Percentiles rank a stretch among this genome's conserved stretches.
These are phyloP conservation scores for Stagonosporopsis tanaceti DNA, from an alignment of 2,329 filamentous ascomycete genomes.

Conservation along the genomic window DNA sequence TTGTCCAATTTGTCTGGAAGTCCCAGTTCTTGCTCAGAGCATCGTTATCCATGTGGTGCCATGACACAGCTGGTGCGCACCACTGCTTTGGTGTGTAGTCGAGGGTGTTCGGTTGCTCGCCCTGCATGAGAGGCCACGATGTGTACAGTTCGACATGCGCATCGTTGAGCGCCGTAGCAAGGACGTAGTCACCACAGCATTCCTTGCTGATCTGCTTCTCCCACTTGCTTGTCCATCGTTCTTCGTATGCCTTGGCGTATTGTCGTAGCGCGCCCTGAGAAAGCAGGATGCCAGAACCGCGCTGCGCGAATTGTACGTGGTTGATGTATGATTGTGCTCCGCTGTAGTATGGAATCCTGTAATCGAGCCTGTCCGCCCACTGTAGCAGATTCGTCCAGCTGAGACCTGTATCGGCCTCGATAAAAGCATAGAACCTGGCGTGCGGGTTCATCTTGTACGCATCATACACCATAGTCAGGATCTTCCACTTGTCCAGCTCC, in stretches of 20 bases:
- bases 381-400: constrained; percentile 51
- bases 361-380: constrained; percentile 51
- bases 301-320: constrained; percentile 51
- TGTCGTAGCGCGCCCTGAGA: constrained; percentile 51
- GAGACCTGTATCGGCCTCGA: constrained; percentile 46
- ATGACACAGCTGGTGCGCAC: constrained; percentile 54
- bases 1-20: constrained; percentile 45
- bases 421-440: constrained; percentile 44
- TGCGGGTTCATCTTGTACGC: constrained; percentile 49
- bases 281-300: constrained; percentile 54
- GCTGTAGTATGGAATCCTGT: constrained; percentile 53
- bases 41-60: constrained; percentile 40
- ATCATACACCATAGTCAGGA: constrained; percentile 63
- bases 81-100: constrained; percentile 52
- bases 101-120: constrained; percentile 51
- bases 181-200: constrained; percentile 51
- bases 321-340: constrained; percentile 51
- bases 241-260: constrained; percentile 43
- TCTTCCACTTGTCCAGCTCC: constrained; percentile 67
- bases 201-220: constrained; percentile 40
- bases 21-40: constrained; percentile 43
- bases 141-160: constrained; percentile 48
- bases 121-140: constrained; percentile 54
- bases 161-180: constrained; percentile 46
- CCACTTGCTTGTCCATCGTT: constrained; percentile 44